phyloP scores from a whole-genome alignment of 331 rosid genomes.

The Saraca asoca region DNA sequence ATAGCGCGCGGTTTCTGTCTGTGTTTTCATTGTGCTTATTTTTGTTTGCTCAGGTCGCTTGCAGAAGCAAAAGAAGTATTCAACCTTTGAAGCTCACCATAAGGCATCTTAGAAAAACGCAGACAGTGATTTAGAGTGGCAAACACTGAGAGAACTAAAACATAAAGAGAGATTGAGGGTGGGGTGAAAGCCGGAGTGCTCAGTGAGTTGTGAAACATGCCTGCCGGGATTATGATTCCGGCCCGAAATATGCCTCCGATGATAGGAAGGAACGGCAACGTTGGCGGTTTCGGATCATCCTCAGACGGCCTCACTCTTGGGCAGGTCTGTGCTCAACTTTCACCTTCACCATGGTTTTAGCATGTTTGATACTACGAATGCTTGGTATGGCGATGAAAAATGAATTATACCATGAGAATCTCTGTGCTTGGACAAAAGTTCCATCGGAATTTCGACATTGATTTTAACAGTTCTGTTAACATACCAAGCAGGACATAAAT shows the following conservation, averaged over 20 bases:
- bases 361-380: too few species aligned
- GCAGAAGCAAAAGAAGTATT: constrained; percentile 21
- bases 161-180: constrained; percentile 3
- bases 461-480: too few species aligned
- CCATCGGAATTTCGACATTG: too few species aligned
- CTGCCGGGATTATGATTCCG: constrained; percentile 69
- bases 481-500: too few species aligned
- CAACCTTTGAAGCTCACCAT: neutral
- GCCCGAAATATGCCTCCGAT: constrained; percentile 65
- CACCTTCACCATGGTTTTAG: too few species aligned
- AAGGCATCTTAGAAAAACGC: constrained; percentile 2
- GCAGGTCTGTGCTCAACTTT: constrained; percentile 60
- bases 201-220: constrained; percentile 53
- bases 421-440: too few species aligned
- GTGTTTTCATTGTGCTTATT: constrained; percentile 24
- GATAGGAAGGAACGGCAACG: constrained; percentile 55
- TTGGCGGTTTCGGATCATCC: constrained; percentile 60
- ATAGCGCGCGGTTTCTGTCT: neutral
- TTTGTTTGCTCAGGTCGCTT: constrained; percentile 22
- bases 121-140: neutral
- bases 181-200: neutral
- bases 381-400: too few species aligned
- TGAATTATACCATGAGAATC: too few species aligned
- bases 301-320: constrained; percentile 54
- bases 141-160: neutral